Conservation (phyloP, 139 green algal species). For the Auxenochlorella pyrenoidosa region DNA sequence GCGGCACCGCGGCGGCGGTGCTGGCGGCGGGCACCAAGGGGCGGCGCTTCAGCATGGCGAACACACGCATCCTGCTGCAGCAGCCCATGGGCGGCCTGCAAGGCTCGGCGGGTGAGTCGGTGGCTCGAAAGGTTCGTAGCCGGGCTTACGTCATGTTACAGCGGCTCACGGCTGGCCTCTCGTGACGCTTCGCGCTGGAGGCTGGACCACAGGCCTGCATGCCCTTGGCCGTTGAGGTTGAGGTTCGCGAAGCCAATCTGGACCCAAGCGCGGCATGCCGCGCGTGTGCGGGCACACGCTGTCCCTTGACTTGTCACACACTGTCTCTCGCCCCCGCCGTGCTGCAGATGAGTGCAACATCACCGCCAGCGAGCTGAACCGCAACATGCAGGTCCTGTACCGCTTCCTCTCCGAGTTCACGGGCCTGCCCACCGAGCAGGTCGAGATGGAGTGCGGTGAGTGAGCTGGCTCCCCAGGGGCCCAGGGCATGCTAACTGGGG, state of each 20-base stretch:
- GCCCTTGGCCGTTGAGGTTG: too few species aligned
- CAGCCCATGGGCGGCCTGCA: constrained; percentile 84
- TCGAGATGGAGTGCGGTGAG: constrained; percentile 78
- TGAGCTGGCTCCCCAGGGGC: neutral
- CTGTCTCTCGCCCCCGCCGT: neutral
- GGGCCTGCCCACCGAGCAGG: constrained; percentile 69
- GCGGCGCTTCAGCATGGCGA: constrained; percentile 92
- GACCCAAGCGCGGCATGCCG: too few species aligned
- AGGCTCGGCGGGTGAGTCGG: constrained; percentile 50
- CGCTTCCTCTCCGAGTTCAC: constrained; percentile 85
- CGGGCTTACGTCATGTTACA: constrained; percentile 97
- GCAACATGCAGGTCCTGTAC: constrained; percentile 68
- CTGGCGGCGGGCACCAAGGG: constrained; percentile 90
- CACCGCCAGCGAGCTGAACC: constrained; percentile 67
- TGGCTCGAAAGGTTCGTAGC: constrained; percentile 27
- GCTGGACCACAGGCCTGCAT: too few species aligned
- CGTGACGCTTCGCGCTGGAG: too few species aligned
- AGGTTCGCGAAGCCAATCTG: too few species aligned
- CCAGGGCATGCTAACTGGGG: too few species aligned
- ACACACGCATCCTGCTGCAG: constrained; percentile 93
- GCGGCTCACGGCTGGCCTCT: constrained; percentile 86
- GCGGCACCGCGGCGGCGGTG: constrained; percentile 78
- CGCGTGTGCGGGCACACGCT: too few species aligned
- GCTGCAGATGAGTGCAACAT: constrained; percentile 77
- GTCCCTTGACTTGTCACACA: neutral